Conservation (phyloP, 2,329 filamentous ascomycete genomes). For the Beauveria sp. region DNA sequence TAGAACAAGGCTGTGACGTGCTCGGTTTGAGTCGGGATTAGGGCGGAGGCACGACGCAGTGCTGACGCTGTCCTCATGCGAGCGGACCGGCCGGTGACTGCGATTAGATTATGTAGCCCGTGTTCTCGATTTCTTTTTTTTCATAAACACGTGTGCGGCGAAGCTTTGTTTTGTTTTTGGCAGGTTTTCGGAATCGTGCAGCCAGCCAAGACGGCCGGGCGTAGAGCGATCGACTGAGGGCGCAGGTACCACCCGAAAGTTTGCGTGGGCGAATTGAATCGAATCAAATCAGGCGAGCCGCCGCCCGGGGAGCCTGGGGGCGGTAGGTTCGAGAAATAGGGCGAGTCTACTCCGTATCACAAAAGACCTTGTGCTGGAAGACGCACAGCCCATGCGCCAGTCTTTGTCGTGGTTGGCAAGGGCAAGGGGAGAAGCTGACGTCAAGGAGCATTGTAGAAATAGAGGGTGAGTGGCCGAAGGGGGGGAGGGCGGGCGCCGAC, state of each 20-base stretch:
- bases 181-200: neutral
- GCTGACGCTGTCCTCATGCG: neutral
- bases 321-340: neutral
- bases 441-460: neutral
- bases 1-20: neutral
- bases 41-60: neutral
- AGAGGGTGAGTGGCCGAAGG: neutral
- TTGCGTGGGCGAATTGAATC: neutral
- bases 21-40: constrained; percentile 6
- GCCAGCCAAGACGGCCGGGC: neutral
- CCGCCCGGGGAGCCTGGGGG: neutral
- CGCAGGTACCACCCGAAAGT: neutral
- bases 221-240: neutral
- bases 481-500: neutral
- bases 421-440: neutral
- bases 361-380: neutral
- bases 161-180: neutral
- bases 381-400: neutral
- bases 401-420: neutral
- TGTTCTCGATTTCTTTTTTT: neutral
- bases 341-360: neutral
- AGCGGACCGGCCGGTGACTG: neutral
- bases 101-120: neutral
- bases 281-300: neutral
- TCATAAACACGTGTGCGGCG: neutral